Conservation (phyloP, 345 rosid genomes). For the Clarkia xantiana region DNA sequence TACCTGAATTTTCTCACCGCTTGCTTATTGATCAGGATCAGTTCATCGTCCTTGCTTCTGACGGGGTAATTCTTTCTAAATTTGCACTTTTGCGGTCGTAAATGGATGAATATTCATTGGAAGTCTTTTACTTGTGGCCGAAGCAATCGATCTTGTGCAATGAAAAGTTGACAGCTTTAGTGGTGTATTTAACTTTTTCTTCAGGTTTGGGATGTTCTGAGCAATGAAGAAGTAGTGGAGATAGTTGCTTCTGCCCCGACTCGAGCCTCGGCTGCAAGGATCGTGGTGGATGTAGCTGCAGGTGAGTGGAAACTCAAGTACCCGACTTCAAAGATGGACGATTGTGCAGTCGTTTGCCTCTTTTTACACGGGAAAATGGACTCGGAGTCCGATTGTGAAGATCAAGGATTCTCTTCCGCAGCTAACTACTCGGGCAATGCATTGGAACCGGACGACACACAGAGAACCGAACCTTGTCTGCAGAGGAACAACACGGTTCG, state of each 20-base stretch:
- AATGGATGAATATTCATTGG: too few species aligned
- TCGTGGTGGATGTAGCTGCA: slow-evolving; percentile 74
- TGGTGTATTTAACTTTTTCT: not conserved
- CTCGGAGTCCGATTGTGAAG: slow-evolving; percentile 66
- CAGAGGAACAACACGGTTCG: slow-evolving; percentile 84
- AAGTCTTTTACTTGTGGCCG: too few species aligned
- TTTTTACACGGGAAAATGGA: slow-evolving; percentile 96
- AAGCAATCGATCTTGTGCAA: too few species aligned
- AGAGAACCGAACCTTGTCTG: slow-evolving; percentile 68
- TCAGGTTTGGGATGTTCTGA: slow-evolving; percentile 97
- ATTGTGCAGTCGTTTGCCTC: slow-evolving; percentile 95
- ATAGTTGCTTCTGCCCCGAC: slow-evolving; percentile 68
- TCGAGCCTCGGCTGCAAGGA: slow-evolving; percentile 76
- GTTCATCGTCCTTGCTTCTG: slow-evolving; percentile 94
- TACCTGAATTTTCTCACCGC: slow-evolving; percentile 87
- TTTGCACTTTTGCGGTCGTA: not conserved
- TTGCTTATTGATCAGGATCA: slow-evolving; percentile 75
- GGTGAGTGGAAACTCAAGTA: slow-evolving; percentile 93
- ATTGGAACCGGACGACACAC: slow-evolving; percentile 65
- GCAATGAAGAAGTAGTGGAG: slow-evolving; percentile 93
- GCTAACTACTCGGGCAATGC: slow-evolving; percentile 62
- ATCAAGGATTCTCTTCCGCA: slow-evolving; percentile 66
- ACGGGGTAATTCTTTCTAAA: slow-evolving; percentile 47
- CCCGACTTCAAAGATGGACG: slow-evolving; percentile 99
- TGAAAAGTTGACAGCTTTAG: not conserved